Conservation (phyloP, 1,284 basidiomycete species). For the Ustilago trichophora region DNA sequence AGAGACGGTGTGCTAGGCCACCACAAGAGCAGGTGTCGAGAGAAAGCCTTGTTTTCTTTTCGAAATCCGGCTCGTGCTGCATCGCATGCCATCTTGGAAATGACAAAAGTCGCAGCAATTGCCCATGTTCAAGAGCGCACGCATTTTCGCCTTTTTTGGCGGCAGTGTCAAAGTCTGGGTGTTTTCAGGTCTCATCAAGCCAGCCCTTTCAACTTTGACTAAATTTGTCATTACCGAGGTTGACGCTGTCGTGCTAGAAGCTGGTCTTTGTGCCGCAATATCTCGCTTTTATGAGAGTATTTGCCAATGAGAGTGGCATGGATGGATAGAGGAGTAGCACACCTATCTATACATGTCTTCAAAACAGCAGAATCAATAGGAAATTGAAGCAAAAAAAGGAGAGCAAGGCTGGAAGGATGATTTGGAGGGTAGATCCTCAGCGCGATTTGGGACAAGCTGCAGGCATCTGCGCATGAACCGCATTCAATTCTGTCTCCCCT, state of each 20-base stretch:
- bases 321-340: not conserved
- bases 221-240: too few species aligned
- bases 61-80: too few species aligned
- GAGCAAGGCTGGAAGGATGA: not conserved
- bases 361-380: not conserved
- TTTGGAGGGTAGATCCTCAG: too few species aligned
- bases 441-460: not conserved
- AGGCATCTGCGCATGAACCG: not conserved
- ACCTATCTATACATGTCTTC: not conserved
- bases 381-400: not conserved
- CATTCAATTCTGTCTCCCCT: too few species aligned
- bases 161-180: too few species aligned
- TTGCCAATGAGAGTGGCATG: not conserved
- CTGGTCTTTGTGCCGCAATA: constrained; percentile 2
- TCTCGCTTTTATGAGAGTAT: not conserved
- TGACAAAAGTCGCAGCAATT: too few species aligned
- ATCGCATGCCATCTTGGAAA: too few species aligned
- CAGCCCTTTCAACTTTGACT: not conserved
- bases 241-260: constrained; percentile 38
- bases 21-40: not conserved
- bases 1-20: not conserved
- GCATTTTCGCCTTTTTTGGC: not conserved
- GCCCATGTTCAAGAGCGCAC: not conserved
- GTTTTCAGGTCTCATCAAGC: too few species aligned
- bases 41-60: not conserved